Evolutionary conservation across 164 flowering plant species (phyloP), one percentile per base, ranked within the genome.

Genomic region (Hamamelis virginiana): DNA sequence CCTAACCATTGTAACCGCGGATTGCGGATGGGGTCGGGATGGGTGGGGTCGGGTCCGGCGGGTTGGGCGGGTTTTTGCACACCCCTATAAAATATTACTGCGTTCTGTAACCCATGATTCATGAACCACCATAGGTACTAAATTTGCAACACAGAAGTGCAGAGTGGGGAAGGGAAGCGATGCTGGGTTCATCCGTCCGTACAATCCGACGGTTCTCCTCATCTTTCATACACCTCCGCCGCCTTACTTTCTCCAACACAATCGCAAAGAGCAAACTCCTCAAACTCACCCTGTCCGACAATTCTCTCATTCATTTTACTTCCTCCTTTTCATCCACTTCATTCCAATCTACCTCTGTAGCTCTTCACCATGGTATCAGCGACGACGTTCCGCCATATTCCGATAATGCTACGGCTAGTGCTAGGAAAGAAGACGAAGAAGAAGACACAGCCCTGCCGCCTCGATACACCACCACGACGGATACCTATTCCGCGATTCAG

Each of bases 401-500:
- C 21, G 1, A 21, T 33, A 64, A n/a, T 6, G 33, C 50, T 8
- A 19, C 66, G 38, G 43, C 23, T 6, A 27, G 55, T 5, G 13
- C 46, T 12, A 44, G 27, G 8, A 47, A 47, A n/a, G 65, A 23
- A 22, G 59, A 14, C 19, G 61, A 21, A 33, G 69, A 27, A 22
- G 63, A 41, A 21, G 58, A 47, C 26, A 27, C 26, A n/a, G 71
- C 10, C n/a, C 6, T 21, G 55, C n/a, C 27, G 11, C 43, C 10
- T 5, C 46, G 8, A 14, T 21, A 8, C 44, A 61, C 15, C 53
- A 56, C 21, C 16, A 15, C 56, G 23, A 69, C 69, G 1, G 83
- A 85, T 64, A 84, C 89, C 1, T 82, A 78, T 63, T 74, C 82
- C 4, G 89, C 97, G 0, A 72, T 86, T n/a, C 94, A 91, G 55